Conservation (phyloP, 306 rosid genomes). For the Rubus parviflorus region DNA sequence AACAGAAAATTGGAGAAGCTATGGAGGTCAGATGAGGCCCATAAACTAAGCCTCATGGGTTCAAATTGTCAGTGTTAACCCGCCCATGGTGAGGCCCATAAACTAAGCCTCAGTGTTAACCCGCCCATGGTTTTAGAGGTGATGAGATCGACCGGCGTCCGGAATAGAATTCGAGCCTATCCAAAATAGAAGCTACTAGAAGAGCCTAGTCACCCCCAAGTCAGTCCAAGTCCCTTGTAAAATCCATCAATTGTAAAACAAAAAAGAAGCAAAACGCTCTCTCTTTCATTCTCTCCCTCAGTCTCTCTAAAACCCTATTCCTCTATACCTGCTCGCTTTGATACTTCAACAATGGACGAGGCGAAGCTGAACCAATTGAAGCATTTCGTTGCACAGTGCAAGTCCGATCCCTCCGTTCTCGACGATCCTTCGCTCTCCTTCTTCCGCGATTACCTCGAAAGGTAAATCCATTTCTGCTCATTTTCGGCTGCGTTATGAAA, state of each 20-base stretch:
- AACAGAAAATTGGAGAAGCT: too few relatives aligned
- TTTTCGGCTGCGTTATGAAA: neutral
- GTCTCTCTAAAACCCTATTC: conserved; percentile 11
- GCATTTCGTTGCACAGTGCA: conserved; percentile 73
- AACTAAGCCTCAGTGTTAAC: neutral
- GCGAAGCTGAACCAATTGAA: conserved; percentile 60
- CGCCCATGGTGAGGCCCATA: neutral
- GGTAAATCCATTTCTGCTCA: conserved; percentile 34
- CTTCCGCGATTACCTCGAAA: conserved; percentile 87
- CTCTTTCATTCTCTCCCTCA: neutral
- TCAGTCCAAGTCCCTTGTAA: neutral
- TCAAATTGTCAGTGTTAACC: neutral
- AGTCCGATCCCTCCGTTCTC: conserved; percentile 73
- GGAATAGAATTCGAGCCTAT: neutral
- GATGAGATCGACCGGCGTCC: neutral
- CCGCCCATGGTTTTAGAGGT: neutral
- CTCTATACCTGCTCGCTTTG: neutral
- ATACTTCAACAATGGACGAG: conserved; percentile 50
- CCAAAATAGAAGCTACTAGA: conserved; percentile 19
- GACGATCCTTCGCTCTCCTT: conserved; percentile 78
- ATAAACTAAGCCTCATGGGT: neutral
- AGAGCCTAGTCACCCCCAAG: conserved; percentile 14
- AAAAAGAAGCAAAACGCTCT: neutral
- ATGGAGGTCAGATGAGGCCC: neutral
- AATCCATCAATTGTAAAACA: too few relatives aligned